Conservation (phyloP, 2,329 filamentous ascomycete genomes). For the Didymella exigua region DNA sequence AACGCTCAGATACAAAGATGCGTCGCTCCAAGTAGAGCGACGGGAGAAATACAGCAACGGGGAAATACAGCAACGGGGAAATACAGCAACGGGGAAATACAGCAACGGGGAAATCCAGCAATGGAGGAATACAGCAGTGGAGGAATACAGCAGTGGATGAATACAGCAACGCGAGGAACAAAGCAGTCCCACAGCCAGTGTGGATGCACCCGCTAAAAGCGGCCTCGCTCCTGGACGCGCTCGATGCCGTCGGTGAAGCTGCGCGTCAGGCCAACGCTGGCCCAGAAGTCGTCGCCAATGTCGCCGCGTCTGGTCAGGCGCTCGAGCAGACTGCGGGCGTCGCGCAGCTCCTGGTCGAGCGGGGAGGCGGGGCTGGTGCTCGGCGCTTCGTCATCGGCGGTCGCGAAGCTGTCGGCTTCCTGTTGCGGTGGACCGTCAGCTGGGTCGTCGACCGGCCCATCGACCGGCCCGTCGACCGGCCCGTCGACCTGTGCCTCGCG, state of each 20-base stretch:
- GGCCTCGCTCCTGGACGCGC: conserved; percentile 41
- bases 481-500: neutral
- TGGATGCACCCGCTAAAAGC: conserved; percentile 24
- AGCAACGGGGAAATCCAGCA: conserved; percentile 3
- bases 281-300: conserved; percentile 84
- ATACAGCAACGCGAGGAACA: conserved; percentile 1
- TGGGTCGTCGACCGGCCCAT: conserved; percentile 2
- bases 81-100: neutral
- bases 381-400: conserved; percentile 28
- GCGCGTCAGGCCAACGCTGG: conserved; percentile 50
- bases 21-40: neutral
- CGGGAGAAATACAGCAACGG: conserved; percentile 3
- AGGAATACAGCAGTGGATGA: neutral
- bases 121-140: conserved; percentile 1
- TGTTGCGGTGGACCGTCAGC: conserved; percentile 4
- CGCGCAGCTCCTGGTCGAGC: conserved; percentile 56
- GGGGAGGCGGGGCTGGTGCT: conserved; percentile 4
- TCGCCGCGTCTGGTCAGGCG: conserved; percentile 72
- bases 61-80: no score
- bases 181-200: neutral
- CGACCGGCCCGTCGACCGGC: conserved; percentile 23
- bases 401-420: conserved; percentile 11
- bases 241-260: conserved; percentile 44
- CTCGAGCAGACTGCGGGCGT: conserved; percentile 75
- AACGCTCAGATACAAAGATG: conserved; percentile 6